Evolutionary conservation across 257 asterid genomes (phyloP), one percentile per base, ranked within the genome.

Genomic region (Solanum raphanifolium): DNA sequence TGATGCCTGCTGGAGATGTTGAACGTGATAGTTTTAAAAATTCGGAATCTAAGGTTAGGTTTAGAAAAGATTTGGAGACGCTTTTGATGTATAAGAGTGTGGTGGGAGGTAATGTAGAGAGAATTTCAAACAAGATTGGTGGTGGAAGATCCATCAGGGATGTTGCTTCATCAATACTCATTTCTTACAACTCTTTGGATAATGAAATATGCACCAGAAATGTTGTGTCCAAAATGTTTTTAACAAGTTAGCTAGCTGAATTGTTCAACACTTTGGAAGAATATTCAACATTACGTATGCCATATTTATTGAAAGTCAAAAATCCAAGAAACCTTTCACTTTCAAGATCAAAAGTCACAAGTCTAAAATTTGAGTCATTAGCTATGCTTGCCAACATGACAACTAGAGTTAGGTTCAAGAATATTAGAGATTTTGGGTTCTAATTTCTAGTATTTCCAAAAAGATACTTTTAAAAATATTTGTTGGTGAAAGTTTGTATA

Each of bases 91-190:
- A 86, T 48, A 90, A 35, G 84, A 91, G 66, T 34, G 87, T 36
- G 20, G 88, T 89, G 3, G 90, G 89, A 15, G 96, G 96, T 15
- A 92, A 91, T 69, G 93, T 82, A 0, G 94, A 81, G 41, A 92
- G 90, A 41, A 94, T 89, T 32, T 89, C 88, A 12, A 83, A 4
- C 21, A 91, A 41, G 78, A 93, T 52, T 29, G 90, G 90, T 2
- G 93, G 68, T 12, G 93, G 93, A 43, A 91, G 90, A 87, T 66
- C 87, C 88, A 86, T 46, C 60, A 93, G 46, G 1, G 52, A 15
- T 41, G 69, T 71, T 85, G 65, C 25, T 62, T 85, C n/a, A 16
- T 38, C 69, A 35, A 0, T 4, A 27, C 58, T 85, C 83, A 85
- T 78, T 39, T 39, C 23, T 73, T 10, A 35, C 29, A 73, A 11